Conservation (phyloP, 169 alveolate genomes). For the Cryptosporidium ubiquitum region DNA sequence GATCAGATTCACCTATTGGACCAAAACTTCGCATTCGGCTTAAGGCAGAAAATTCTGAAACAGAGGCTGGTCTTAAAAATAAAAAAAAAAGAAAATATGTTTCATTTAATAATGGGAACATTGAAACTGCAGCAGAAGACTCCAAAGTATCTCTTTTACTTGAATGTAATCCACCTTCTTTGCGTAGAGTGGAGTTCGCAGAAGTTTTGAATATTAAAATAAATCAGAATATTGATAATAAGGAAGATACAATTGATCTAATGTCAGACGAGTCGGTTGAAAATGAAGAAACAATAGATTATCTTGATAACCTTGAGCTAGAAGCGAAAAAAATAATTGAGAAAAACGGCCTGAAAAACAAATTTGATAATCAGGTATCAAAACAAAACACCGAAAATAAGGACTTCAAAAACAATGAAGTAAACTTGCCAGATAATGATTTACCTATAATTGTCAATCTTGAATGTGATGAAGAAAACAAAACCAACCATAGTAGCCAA, state of each 20-base stretch:
- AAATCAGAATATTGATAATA: background rate
- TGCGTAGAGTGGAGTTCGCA: conserved; percentile 41
- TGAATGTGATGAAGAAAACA: conserved; percentile 28
- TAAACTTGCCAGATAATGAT: background rate
- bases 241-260: conserved; percentile 48
- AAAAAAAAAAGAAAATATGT: conserved; percentile 23
- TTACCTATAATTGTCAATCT: background rate
- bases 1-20: conserved; percentile 52
- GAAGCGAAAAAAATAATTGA: conserved; percentile 44
- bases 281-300: conserved; percentile 17
- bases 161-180: conserved; percentile 58
- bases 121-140: conserved; percentile 13
- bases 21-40: conserved; percentile 69
- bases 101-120: conserved; percentile 19
- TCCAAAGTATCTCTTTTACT: conserved; percentile 33
- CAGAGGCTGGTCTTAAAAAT: conserved; percentile 4
- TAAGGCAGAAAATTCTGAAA: conserved; percentile 43
- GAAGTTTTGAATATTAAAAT: conserved; percentile 50
- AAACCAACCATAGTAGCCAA: background rate
- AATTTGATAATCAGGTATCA: background rate
- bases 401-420: background rate
- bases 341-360: conserved; percentile 22
- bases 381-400: conserved; percentile 5
- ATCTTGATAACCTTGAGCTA: conserved; percentile 35
- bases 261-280: conserved; percentile 63